Evolutionary conservation across 2,329 filamentous ascomycete species (phyloP).

Genomic region (Cylindrodendrum hubeiense): DNA sequence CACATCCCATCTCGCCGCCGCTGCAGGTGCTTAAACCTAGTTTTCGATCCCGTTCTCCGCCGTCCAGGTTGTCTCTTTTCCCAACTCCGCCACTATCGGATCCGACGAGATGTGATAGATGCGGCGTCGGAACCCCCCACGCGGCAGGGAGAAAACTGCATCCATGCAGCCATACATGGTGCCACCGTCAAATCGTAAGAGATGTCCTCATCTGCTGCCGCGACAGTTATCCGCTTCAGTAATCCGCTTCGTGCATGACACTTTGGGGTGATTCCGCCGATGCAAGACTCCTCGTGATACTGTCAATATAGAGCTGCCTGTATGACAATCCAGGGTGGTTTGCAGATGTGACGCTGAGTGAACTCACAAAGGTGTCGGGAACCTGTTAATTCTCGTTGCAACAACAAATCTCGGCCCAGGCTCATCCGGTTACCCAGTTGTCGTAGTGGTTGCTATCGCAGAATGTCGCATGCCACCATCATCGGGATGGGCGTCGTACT

Average conservation of each 20-base stretch:
- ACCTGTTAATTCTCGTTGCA: background rate
- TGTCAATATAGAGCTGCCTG: conserved; percentile 14
- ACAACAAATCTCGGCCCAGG: background rate
- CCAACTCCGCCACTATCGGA: conserved; percentile 12
- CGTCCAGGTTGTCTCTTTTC: conserved; percentile 12
- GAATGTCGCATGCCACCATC: background rate
- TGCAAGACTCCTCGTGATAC: conserved; percentile 12
- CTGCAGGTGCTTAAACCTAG: conserved; percentile 32
- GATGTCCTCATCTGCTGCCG: conserved; percentile 2
- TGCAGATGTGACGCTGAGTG: conserved; percentile 7
- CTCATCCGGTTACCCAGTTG: background rate
- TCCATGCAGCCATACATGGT: conserved; percentile 18
- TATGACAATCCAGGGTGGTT: background rate
- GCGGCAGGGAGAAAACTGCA: conserved; percentile 8
- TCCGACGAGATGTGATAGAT: conserved; percentile 15
- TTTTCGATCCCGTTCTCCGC: conserved; percentile 23
- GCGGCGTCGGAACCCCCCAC: conserved; percentile 21
- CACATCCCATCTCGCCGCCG: conserved; percentile 22
- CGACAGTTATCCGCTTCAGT: background rate
- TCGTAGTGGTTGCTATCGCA: conserved; percentile 10
- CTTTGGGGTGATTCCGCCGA: conserved; percentile 2
- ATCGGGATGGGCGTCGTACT: background rate
- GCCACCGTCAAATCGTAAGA: conserved; percentile 15
- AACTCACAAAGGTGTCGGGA: conserved; percentile 1
- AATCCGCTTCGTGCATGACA: background rate